Evolutionary conservation across 2,329 filamentous ascomycete genomes (phyloP), one percentile per base, ranked within the genome.

Genomic region (Pseudopyrenochaeta lycopersici): DNA sequence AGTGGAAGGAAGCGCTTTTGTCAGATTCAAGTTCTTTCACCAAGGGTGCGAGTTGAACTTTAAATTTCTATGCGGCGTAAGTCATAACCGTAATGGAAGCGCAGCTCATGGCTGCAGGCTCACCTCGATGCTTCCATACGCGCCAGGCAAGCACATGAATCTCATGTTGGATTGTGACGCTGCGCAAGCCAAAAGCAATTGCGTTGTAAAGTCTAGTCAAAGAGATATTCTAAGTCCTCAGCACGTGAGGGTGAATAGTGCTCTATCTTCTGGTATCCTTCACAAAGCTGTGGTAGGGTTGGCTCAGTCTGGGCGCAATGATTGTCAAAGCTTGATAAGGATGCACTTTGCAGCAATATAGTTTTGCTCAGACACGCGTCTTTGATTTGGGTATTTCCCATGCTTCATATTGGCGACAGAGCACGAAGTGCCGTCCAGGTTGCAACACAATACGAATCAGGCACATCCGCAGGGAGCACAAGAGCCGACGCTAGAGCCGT

Each of bases 1-100:
- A 68, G 48, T 65, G 55, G 36, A 70, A 68, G 9, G 47, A 50
- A 7, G 59, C 63, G 4, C 46, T 64, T 14, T 54, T 38, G 29
- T 70, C 67, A 7, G 48, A 51, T 35, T 68, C 62, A 15, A 70
- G 43, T 31, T 70, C 60, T 33, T 68, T 66, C 9, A 64, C 46
- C n/a, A 70, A 36, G 29, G 67, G 67, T 4, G 67, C 67, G 5
- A 70, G 47, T 39, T 68, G 64, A 15, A 70, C 63, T 53, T 66
- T 61, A 53, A 68, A 68, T 52, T 70, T 68, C 67, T 70, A 33
- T n/a, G 12, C 12, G 15, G 15, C 10, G 18, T 50, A 11, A 49
- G 36, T 39, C n/a, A n/a, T 21, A 2, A 21, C 3, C 2, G n/a
- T 45, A 33, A 2, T 32, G 11, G 14, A 18, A 9, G n/a, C 44